Conservation (phyloP, 805 yeast genomes). For the Nakazawaea ambrosiae region DNA sequence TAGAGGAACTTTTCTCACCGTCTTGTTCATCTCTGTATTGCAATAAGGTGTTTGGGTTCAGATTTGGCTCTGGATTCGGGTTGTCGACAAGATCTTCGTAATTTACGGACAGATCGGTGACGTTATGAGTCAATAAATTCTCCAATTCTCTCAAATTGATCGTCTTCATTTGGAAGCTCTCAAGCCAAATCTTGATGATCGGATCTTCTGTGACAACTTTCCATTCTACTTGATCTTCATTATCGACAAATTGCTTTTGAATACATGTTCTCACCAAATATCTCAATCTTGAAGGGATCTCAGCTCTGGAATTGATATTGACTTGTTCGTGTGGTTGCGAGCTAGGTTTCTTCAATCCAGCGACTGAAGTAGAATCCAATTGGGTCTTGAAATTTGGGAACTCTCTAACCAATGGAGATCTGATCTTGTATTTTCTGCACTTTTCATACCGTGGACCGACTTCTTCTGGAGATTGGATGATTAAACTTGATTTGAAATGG, state of each 20-base stretch:
- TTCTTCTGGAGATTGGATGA: conserved; percentile 30
- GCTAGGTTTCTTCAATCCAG: conserved; percentile 13
- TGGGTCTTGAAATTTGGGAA: conserved; percentile 38
- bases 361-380: conserved; percentile 20
- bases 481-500: conserved; percentile 8
- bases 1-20: no score
- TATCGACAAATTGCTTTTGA: conserved; percentile 41
- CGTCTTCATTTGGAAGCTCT: conserved; percentile 46
- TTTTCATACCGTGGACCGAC: conserved; percentile 44
- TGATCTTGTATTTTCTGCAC: conserved; percentile 36
- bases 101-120: no score
- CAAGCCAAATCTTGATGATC: conserved; percentile 44
- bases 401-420: conserved; percentile 41
- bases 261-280: conserved; percentile 52
- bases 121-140: no score
- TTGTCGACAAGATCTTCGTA: no score
- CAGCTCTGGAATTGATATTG: conserved; percentile 23
- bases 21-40: no score
- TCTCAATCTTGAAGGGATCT: conserved; percentile 46
- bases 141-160: conserved; percentile 47
- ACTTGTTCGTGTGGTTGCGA: conserved; percentile 8
- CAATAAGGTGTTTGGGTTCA: no score
- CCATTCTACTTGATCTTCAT: conserved; percentile 36
- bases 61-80: no score
- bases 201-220: conserved; percentile 55